A percentile compares a stretch with the other conserved stretches of the same genome.
phyloP scores from a whole-genome alignment of 73 alveolate species.

The Stentor coeruleus region DNA sequence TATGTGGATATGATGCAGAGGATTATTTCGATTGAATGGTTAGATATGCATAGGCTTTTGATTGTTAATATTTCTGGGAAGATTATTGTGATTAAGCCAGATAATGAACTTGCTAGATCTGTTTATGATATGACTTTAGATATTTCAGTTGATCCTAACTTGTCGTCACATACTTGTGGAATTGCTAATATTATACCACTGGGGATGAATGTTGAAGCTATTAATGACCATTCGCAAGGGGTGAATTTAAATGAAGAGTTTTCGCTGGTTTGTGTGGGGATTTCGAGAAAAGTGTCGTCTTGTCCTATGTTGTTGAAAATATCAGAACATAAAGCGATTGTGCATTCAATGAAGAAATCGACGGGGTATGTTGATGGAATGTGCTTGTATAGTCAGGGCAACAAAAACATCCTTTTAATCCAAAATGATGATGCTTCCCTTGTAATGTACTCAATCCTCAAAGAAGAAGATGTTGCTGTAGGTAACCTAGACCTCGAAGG shows the following conservation, averaged over 20 bases:
- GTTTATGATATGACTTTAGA: background rate
- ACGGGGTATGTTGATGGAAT: conserved; percentile 12
- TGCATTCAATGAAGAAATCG: background rate
- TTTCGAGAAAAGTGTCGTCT: background rate
- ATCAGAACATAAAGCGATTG: background rate
- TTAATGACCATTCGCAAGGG: too few species aligned
- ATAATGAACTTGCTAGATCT: background rate
- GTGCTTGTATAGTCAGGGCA: background rate
- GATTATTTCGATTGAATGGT: background rate
- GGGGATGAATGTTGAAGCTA: too few species aligned
- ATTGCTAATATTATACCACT: background rate
- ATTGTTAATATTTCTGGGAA: background rate
- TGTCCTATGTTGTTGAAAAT: background rate
- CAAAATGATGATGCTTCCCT: conserved; percentile 16
- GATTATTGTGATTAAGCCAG: background rate
- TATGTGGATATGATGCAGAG: background rate
- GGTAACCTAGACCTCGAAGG: conserved; percentile 1
- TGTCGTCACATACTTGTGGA: background rate
- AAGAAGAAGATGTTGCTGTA: background rate
- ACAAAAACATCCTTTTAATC: background rate
- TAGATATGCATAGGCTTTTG: background rate
- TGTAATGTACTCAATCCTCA: background rate
- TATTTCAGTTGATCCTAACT: background rate
- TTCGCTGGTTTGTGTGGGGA: conserved; percentile 19
- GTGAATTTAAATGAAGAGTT: background rate